phyloP scores from a whole-genome alignment of 139 green algal genomes.

The Closterium sp. region DNA sequence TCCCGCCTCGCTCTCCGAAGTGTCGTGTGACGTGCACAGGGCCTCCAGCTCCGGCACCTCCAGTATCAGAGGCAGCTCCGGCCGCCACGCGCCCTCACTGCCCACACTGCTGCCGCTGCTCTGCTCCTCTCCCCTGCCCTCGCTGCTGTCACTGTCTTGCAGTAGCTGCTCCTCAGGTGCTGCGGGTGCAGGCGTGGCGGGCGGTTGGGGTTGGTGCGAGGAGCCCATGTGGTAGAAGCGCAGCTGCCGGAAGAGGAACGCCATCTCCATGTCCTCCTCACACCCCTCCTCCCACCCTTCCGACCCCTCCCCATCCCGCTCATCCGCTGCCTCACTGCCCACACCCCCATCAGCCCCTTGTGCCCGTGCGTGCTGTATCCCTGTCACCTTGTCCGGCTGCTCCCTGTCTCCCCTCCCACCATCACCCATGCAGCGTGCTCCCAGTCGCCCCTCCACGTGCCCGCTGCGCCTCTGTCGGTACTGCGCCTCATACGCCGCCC shows the following conservation, averaged over 20 bases:
- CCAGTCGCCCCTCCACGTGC: neutral
- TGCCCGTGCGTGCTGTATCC: neutral
- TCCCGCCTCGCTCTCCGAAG: neutral
- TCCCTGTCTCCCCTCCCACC: too few relatives aligned
- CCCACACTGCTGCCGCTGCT: neutral
- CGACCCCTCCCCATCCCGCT: neutral
- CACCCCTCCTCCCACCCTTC: neutral
- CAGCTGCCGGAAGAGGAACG: neutral
- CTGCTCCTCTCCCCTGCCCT: neutral
- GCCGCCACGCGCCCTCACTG: neutral
- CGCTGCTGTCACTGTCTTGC: neutral
- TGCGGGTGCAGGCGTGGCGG: neutral
- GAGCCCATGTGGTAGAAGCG: neutral
- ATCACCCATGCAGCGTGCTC: too few relatives aligned
- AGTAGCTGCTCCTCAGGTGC: neutral
- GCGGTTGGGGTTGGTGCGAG: too few relatives aligned
- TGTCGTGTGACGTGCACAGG: neutral
- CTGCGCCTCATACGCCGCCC: neutral
- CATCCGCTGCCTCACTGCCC: neutral
- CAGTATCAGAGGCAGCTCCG: neutral
- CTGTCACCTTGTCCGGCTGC: neutral
- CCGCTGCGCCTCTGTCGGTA: neutral
- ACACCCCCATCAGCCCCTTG: neutral
- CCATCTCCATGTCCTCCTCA: neutral
- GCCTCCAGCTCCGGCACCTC: neutral